Evolutionary conservation across 768 basidiomycete genomes (phyloP), one percentile per base, ranked within the genome.

Genomic region (Suillus tomentosus): DNA sequence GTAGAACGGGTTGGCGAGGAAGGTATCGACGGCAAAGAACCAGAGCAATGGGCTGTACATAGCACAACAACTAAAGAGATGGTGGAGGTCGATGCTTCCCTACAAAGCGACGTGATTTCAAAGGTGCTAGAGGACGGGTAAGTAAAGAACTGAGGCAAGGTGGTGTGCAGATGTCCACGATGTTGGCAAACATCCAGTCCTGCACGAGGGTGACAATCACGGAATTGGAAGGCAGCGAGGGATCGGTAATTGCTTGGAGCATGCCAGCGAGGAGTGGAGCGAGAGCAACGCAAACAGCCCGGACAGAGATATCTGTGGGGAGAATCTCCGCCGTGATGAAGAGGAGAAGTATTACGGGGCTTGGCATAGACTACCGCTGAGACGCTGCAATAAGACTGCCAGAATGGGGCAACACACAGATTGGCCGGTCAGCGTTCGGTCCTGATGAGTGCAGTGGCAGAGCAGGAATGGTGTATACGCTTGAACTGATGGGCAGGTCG

Each of bases 231-330:
- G 5, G 85, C 82, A 9, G 92, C 81, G 54, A 88, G 73, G 62
- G 94, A 74, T 96, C 95, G 65, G 94, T 94, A 73, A 95, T 91
- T 37, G 93, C 92, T 68, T 90, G 88, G 61, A 95, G 83, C 85
- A 96, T 91, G 67, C 91, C 87, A 57, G 86, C 67, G 56, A 91
- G 70, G 67, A 84, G 65, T 50, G 78, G 64, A 64, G 83, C 40
- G 64, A 89, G 69, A n/a, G 83, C 85, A 62, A 92, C 57, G 65
- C 87, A 69, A 39, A 86, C 79, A 0, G 81, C 92, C 92, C 94
- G 95, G 54, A 94, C 84, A 14, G 94, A 94, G 53, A 96, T 81
- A 45, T 84, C 81, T 1, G 93, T 94, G 0, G 89, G 85, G 79
- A 82, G 89, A 64, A 91, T 81, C 70, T 90, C 87, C 66, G 92